A percentile compares a stretch with the other conserved stretches of the same genome.
phyloP scores from a whole-genome alignment of 805 yeast species.

The Teunomyces barrocoloradensis region DNA sequence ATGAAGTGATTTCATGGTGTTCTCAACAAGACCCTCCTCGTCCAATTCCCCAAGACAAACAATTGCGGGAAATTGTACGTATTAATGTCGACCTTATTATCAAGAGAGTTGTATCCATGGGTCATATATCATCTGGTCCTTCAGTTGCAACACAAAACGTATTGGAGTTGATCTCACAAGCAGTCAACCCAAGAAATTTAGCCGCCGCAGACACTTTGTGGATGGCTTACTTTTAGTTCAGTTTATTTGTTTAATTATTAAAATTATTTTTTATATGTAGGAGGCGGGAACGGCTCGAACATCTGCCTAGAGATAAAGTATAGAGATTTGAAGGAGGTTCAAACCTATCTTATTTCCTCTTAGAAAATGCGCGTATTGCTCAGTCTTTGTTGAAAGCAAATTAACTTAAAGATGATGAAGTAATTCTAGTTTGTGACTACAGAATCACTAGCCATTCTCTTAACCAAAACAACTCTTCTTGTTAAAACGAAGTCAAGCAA shows the following conservation, averaged over 20 bases:
- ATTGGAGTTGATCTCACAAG: conserved; percentile 86
- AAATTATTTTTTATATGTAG: neutral
- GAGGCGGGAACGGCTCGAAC: no score
- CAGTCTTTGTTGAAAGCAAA: no score
- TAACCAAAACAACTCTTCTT: no score
- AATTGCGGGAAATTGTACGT: conserved; percentile 80
- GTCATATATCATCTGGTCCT: conserved; percentile 56
- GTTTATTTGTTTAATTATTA: neutral
- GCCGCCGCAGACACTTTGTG: conserved; percentile 90
- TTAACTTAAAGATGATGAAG: no score
- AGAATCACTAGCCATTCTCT: no score
- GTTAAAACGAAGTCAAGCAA: no score
- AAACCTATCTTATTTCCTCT: no score
- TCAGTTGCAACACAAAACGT: conserved; percentile 85
- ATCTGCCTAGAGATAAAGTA: no score
- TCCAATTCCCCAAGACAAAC: conserved; percentile 78
- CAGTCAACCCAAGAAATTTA: conserved; percentile 90
- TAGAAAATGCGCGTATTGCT: no score
- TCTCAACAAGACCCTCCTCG: conserved; percentile 73
- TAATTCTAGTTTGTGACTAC: no score
- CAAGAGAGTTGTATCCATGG: conserved; percentile 73
- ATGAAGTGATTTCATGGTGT: conserved; percentile 93
- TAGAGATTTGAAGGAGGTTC: no score
- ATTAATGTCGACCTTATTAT: conserved; percentile 83
- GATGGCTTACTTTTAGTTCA: conserved; percentile 81